These are phyloP conservation scores for Kwoniella heveanensis DNA, from an alignment of 768 basidiomycete species.

Conservation along the genomic window DNA sequence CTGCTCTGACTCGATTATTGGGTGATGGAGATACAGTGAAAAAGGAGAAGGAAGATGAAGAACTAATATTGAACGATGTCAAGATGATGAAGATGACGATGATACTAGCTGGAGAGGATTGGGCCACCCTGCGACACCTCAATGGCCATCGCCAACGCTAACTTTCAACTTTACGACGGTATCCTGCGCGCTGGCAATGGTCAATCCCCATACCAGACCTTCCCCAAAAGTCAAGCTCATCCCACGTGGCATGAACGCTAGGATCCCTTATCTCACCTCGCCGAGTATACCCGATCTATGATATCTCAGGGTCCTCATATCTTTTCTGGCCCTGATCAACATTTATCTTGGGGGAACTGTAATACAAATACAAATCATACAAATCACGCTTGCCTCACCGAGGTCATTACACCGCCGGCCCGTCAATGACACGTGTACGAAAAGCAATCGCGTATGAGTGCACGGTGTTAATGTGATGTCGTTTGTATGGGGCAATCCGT, in stretches of 20 bases:
- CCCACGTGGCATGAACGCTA: neutral
- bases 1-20: slow-evolving; percentile 20
- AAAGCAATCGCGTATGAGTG: no score
- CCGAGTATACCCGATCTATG: slow-evolving; percentile 1
- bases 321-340: neutral
- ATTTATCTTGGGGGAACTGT: neutral
- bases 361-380: neutral
- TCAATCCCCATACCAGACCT: slow-evolving; percentile 3
- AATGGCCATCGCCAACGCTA: neutral
- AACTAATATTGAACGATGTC: neutral
- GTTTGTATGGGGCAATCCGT: no score
- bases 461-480: no score
- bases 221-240: neutral
- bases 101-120: neutral
- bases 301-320: neutral
- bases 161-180: neutral
- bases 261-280: slow-evolving; percentile 1
- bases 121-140: neutral
- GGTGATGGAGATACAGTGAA: neutral
- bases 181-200: neutral
- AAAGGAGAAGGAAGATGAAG: slow-evolving; percentile 2
- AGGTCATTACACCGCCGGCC: neutral
- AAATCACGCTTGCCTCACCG: neutral
- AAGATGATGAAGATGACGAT: neutral
- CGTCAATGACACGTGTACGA: no score